Conservation (phyloP, 2,329 filamentous ascomycete species). For the Curvularia sp. region DNA sequence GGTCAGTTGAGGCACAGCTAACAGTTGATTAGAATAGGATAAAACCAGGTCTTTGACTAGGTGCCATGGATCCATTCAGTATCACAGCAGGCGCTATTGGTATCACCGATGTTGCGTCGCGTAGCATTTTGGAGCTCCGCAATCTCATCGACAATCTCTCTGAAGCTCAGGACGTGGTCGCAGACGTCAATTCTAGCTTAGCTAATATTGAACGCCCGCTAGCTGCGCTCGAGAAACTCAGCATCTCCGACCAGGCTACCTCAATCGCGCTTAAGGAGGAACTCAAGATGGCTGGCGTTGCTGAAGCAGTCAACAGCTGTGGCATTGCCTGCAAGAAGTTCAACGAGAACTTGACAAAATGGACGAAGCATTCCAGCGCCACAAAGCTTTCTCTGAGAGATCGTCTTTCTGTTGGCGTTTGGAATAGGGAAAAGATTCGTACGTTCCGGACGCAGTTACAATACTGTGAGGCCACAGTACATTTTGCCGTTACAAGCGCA, state of each 20-base stretch:
- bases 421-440: conserved; percentile 23
- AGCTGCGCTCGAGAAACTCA: conserved; percentile 18
- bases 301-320: conserved; percentile 23
- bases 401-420: conserved; percentile 19
- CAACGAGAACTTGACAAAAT: conserved; percentile 17
- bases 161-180: conserved; percentile 20
- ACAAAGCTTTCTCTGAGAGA: conserved; percentile 15
- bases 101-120: conserved; percentile 14
- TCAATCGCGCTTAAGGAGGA: conserved; percentile 13
- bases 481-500: conserved; percentile 21
- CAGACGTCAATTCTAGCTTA: conserved; percentile 16
- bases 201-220: conserved; percentile 18
- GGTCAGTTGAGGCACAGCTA: not conserved
- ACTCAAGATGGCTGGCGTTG: conserved; percentile 19
- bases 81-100: conserved; percentile 11
- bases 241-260: conserved; percentile 11
- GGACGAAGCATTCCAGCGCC: conserved; percentile 24
- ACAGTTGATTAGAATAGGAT: not conserved
- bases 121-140: conserved; percentile 17
- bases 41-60: no score
- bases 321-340: conserved; percentile 19
- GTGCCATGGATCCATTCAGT: conserved; percentile 13
- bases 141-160: conserved; percentile 14
- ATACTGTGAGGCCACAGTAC: conserved; percentile 18
- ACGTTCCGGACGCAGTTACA: conserved; percentile 17